Evolutionary conservation across 2,329 filamentous ascomycete genomes (phyloP), one percentile per base, ranked within the genome.

Genomic region (Pestalotiopsis sp.): DNA sequence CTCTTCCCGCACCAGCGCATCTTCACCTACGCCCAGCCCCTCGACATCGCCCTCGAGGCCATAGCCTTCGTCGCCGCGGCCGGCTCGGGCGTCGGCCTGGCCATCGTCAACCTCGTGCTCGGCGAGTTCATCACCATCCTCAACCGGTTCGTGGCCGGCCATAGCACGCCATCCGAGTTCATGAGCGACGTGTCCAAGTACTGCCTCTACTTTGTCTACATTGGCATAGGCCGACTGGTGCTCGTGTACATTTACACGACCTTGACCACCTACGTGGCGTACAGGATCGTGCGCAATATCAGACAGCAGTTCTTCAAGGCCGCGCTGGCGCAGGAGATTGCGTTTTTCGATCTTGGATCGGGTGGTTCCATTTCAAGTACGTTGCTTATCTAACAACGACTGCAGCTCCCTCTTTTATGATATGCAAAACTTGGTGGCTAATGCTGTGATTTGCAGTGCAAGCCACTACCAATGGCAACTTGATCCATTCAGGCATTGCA

Each of bases 391-490:
- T 25, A 14, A 9, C 14, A 1, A 9, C 13, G 7, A 9, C 45
- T 52, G 17, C 17, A n/a, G 3, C 17, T 52, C 17, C 20, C 6
- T 7, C 6, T 31, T 7, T 2, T 9, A 9, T 17, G 12, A 5
- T 17, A 23, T 9, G 4, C 5, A 17, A 36, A 7, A 13, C 4
- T 13, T 27, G 11, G 7, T 23, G 3, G 38, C 59, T 61, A 27
- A 61, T 17, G 7, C 11, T 4, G 20, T 36, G 9, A 17, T 39
- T 4, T 12, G 1, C 12, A 61, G 59, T 61, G 66, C 78, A 83
- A 67, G 80, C 82, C 39, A 84, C 83, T 1, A 83, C 82, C 0
- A 85, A 82, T 67, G 82, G 81, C n/a, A 79, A 80, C 14, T 75
- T 82, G 45, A 80, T 84, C 57, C 80, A 82, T 61, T 74, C 75